Evolutionary conservation across 1,284 basidiomycete genomes (phyloP), one percentile per base, ranked within the genome.

Genomic region (Taiwanofungus camphoratus): DNA sequence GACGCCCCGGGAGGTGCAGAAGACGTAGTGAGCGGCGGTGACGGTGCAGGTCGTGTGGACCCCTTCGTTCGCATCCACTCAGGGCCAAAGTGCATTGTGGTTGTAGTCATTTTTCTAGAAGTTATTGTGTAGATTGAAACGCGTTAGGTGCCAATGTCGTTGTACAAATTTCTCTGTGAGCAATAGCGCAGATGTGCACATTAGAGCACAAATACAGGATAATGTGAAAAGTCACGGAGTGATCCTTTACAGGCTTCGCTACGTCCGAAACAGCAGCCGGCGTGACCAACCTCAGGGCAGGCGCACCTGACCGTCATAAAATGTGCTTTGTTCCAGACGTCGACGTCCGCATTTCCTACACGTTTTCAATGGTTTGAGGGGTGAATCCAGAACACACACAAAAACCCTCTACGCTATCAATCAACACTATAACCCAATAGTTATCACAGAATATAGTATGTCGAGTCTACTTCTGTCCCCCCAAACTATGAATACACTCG

Each of bases 61-160:
- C 72, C 55, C 66, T 87, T 88, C 51, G 79, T 76, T 55, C 87
- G 79, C 87, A 91, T 89, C 87, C 88, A 91, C 68, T 90, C 87
- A 39, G 87, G 87, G 57, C 84, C 86, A 70, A 89, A 88, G 63
- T 89, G 87, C 77, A 88, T 82, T 16, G 84, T 83, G 38, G 75
- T 73, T 41, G 81, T 71, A 47, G 81, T 74, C 82, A 87, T 87
- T 73, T 72, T 63, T 53, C 46, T 43, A 33, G 32, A 22, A 22
- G 34, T 33, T 12, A 29, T 8, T 31, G 21, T 18, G 18, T n/a
- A n/a, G n/a, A n/a, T n/a, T n/a, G n/a, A n/a, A n/a, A n/a, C n/a
- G n/a, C n/a, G n/a, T n/a, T n/a, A n/a, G n/a, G n/a, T n/a, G n/a
- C n/a, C n/a, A n/a, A n/a, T n/a, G n/a, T n/a, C n/a, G n/a, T n/a